Percentiles rank a stretch among this genome's conserved stretches.
These are phyloP conservation scores for Aspergillus niger DNA, from an alignment of 2,329 filamentous ascomycete species.

Conservation along the genomic window DNA sequence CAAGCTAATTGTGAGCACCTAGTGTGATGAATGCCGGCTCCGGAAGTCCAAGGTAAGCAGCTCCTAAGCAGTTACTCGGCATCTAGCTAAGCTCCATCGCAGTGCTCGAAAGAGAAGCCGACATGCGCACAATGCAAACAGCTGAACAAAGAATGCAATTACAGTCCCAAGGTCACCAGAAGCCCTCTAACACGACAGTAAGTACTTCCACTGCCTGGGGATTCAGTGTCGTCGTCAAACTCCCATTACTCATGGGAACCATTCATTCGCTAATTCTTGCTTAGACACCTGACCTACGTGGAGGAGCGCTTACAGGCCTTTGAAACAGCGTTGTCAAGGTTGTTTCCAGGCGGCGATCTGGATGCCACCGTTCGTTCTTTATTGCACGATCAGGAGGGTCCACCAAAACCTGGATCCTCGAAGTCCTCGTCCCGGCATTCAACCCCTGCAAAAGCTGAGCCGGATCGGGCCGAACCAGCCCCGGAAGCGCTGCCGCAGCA, in stretches of 20 bases:
- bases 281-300: conserved; percentile 43
- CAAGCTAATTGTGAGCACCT: conserved; percentile 10
- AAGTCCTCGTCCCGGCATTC: conserved; percentile 43
- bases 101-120: conserved; percentile 48
- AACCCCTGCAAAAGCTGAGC: conserved; percentile 37
- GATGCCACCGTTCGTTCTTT: conserved; percentile 43
- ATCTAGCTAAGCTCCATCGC: not conserved
- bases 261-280: conserved; percentile 9
- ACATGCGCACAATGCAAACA: conserved; percentile 43
- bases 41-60: conserved; percentile 41
- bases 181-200: conserved; percentile 47
- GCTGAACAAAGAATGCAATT: conserved; percentile 44
- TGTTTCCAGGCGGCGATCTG: conserved; percentile 44
- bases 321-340: conserved; percentile 40
- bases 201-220: conserved; percentile 17
- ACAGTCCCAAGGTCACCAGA: conserved; percentile 45
- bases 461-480: conserved; percentile 37
- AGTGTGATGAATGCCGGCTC: conserved; percentile 46
- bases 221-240: not conserved
- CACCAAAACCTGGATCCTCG: conserved; percentile 32
- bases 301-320: conserved; percentile 44
- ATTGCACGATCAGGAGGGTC: conserved; percentile 38
- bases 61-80: not conserved
- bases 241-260: conserved; percentile 12
- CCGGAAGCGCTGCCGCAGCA: conserved; percentile 49